A percentile compares a stretch with the other conserved stretches of the same genome.
phyloP scores from a whole-genome alignment of 2,329 filamentous ascomycete species.

The Fusarium coffeatum region DNA sequence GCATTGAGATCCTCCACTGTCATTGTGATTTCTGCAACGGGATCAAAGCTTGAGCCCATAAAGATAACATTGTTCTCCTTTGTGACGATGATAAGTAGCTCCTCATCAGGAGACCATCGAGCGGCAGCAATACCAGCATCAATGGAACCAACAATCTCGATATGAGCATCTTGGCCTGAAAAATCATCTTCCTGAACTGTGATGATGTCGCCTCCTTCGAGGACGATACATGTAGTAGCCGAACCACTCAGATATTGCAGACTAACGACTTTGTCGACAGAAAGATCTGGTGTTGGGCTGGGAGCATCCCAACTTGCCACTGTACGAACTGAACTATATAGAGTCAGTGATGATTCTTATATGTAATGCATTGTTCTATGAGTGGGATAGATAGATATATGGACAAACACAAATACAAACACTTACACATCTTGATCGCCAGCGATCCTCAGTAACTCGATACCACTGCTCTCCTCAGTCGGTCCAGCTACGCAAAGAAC shows the following conservation, averaged over 20 bases:
- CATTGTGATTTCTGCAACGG: slow-evolving; percentile 79
- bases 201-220: slow-evolving; percentile 92
- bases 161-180: slow-evolving; percentile 72
- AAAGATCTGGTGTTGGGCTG: slow-evolving; percentile 79
- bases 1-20: slow-evolving; percentile 80
- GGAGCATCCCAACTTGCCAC: slow-evolving; percentile 92
- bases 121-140: slow-evolving; percentile 91
- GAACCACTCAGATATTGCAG: slow-evolving; percentile 89
- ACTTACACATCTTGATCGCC: slow-evolving; percentile 60
- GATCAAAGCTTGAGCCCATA: slow-evolving; percentile 93
- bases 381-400: background rate
- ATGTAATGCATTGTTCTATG: background rate
- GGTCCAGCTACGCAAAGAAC: slow-evolving; percentile 89
- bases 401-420: background rate
- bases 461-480: slow-evolving; percentile 72
- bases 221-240: slow-evolving; percentile 80
- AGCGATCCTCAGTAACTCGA: slow-evolving; percentile 74
- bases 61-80: slow-evolving; percentile 83
- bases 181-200: slow-evolving; percentile 75
- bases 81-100: slow-evolving; percentile 86
- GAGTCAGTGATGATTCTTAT: slow-evolving; percentile 26
- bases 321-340: slow-evolving; percentile 44
- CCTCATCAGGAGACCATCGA: slow-evolving; percentile 94
- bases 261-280: slow-evolving; percentile 79
- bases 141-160: slow-evolving; percentile 95